Base-by-base conservation (phyloP, 176 grass and related monocot species). In the Eleusine coracana region DNA sequence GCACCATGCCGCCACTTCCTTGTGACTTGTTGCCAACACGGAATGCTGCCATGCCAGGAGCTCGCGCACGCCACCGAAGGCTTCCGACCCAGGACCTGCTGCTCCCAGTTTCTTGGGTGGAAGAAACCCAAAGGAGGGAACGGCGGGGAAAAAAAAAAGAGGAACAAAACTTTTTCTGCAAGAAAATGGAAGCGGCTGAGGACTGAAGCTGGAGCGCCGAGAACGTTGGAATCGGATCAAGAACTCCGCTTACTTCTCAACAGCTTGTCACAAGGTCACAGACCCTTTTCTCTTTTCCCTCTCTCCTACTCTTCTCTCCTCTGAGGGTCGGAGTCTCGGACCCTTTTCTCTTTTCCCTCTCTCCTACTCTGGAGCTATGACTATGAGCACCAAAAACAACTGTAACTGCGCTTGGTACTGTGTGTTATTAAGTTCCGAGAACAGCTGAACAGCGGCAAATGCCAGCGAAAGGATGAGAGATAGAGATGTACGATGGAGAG, bases 11-110 rank as follows among this genome's bases (percentile, higher is more conserved):
- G 6, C 75, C 54, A 36, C 12, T 7, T 5, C 7, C 70, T 34
- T 75, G 70, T 23, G 80, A 63, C 51, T 3, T 68, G n/a, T 52
- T 34, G 2, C 78, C 65, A 3, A 71, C 38, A 0, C 60, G 38
- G 17, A 81, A 58, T 81, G 78, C 45, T 21, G 71, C 77, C 82
- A 71, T 85, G 34, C 15, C 16, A 5, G 51, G 18, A 79, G 44
- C 62, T 11, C 21, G 5, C 44, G 62, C 28, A 27, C 49, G 44
- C 29, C 13, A 7, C 45, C 62, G 14, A 67, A 1, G 31, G 17
- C 16, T 20, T 39, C 62, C 46, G 77, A 68, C 3, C 77, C 16
- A 11, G 45, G 11, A 10, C 3, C 1, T 12, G 42, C 68, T 17
- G 65, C 82, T 84, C 73, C 64, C 18, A 46, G n/a, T 28, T 79